Evolutionary conservation across 2,329 filamentous ascomycete genomes (phyloP).

Genomic region (Colletotrichum endophyticum): DNA sequence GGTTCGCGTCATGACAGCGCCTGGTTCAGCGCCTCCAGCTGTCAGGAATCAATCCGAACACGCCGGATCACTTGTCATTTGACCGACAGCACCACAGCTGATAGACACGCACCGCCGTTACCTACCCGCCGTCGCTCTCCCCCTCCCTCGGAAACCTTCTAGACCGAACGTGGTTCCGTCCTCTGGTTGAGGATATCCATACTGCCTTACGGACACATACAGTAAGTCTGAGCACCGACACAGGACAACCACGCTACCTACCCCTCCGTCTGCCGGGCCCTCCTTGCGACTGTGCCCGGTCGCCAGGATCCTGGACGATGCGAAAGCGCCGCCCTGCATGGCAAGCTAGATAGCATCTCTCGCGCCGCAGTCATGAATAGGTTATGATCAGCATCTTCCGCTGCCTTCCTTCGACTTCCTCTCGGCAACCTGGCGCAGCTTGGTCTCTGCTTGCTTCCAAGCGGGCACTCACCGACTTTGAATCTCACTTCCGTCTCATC

Average conservation of each 20-base stretch:
- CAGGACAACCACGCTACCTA: not conserved
- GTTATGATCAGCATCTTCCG: not conserved
- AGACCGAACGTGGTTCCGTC: not conserved
- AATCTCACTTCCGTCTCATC: not conserved
- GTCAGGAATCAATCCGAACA: not conserved
- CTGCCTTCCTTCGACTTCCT: not conserved
- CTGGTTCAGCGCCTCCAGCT: not conserved
- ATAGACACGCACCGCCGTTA: not conserved
- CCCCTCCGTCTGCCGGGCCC: not conserved
- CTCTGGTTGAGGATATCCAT: not conserved
- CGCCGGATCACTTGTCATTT: not conserved
- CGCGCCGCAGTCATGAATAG: not conserved
- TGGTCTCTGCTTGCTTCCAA: not conserved
- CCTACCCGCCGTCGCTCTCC: not conserved
- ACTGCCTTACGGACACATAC: not conserved
- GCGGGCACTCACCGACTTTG: not conserved
- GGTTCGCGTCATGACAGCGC: constrained; percentile 1
- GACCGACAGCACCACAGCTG: not conserved
- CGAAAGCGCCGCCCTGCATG: not conserved
- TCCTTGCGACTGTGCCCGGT: not conserved
- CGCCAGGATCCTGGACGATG: not conserved
- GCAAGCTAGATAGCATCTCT: not conserved
- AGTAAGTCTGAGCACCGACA: not conserved
- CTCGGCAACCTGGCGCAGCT: not conserved
- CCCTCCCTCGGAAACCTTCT: not conserved